phyloP scores from a whole-genome alignment of 257 asterid genomes.

The Cinchona pubescens region DNA sequence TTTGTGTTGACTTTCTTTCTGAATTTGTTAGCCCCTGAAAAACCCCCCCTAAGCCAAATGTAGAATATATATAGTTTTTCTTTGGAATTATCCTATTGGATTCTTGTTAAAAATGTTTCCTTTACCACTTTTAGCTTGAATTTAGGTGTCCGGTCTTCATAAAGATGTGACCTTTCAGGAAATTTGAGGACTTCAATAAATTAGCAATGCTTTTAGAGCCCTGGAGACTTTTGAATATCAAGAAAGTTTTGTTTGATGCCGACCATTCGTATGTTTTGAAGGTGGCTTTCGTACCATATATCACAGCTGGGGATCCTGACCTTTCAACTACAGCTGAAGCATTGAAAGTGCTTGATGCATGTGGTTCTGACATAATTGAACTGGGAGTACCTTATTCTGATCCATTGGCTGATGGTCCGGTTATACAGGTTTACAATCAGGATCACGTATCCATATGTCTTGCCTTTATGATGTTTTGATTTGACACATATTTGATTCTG shows the following conservation, averaged over 20 bases:
- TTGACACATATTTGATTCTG: conserved; percentile 5
- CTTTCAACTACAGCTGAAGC: conserved; percentile 81
- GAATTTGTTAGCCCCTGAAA: neutral
- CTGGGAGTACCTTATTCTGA: conserved; percentile 91
- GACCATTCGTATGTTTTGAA: conserved; percentile 33
- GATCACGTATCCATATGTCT: neutral
- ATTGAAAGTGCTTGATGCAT: conserved; percentile 71
- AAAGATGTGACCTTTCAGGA: neutral
- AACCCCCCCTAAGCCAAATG: neutral
- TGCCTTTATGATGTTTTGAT: neutral
- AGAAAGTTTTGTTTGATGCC: conserved; percentile 12
- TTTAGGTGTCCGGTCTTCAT: neutral
- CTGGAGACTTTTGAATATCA: neutral
- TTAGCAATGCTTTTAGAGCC: no score
- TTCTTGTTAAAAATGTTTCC: neutral
- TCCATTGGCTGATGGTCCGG: conserved; percentile 98
- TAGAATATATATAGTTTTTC: neutral
- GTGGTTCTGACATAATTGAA: conserved; percentile 86
- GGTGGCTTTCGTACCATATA: conserved; percentile 85
- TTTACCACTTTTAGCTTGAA: neutral
- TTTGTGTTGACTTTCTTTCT: neutral
- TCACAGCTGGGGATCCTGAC: conserved; percentile 92
- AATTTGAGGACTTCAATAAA: neutral
- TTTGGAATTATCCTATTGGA: neutral
- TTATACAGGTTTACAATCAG: conserved; percentile 57